phyloP scores from a whole-genome alignment of 768 basidiomycete species.

The Russula earlei region DNA sequence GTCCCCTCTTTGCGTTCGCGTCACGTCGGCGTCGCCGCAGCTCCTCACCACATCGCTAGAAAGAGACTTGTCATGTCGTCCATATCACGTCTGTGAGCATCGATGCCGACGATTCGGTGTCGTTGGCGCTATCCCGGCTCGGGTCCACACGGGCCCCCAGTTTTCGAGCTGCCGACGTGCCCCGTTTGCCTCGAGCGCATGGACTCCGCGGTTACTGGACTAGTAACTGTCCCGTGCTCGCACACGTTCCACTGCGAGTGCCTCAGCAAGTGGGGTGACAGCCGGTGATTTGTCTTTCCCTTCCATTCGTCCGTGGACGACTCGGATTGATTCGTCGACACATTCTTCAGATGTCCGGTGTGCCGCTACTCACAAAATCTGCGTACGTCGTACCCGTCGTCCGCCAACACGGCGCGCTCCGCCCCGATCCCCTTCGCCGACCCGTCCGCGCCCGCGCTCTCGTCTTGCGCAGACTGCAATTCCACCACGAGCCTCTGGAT shows the following conservation, averaged over 20 bases:
- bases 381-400: slow-evolving; percentile 61
- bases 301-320: not conserved
- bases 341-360: slow-evolving; percentile 67
- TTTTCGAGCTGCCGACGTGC: slow-evolving; percentile 86
- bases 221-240: slow-evolving; percentile 93
- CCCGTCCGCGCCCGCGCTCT: slow-evolving; percentile 36
- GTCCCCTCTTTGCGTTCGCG: not conserved
- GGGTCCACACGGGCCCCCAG: slow-evolving; percentile 40
- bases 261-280: slow-evolving; percentile 93
- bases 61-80: slow-evolving; percentile 89
- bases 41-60: slow-evolving; percentile 32
- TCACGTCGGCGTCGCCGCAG: not conserved
- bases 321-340: not conserved
- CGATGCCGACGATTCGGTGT: slow-evolving; percentile 49
- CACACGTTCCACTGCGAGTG: slow-evolving; percentile 96
- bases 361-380: slow-evolving; percentile 90
- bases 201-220: slow-evolving; percentile 88
- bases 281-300: slow-evolving; percentile 49
- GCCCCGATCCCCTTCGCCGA: slow-evolving; percentile 50
- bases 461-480: slow-evolving; percentile 61
- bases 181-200: slow-evolving; percentile 97
- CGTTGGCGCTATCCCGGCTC: slow-evolving; percentile 50
- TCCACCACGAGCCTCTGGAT: slow-evolving; percentile 91
- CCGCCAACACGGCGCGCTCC: slow-evolving; percentile 41
- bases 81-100: slow-evolving; percentile 67